phyloP scores from a whole-genome alignment of 192 early-diverging fungal species.

The Allomyces macrogynus region DNA sequence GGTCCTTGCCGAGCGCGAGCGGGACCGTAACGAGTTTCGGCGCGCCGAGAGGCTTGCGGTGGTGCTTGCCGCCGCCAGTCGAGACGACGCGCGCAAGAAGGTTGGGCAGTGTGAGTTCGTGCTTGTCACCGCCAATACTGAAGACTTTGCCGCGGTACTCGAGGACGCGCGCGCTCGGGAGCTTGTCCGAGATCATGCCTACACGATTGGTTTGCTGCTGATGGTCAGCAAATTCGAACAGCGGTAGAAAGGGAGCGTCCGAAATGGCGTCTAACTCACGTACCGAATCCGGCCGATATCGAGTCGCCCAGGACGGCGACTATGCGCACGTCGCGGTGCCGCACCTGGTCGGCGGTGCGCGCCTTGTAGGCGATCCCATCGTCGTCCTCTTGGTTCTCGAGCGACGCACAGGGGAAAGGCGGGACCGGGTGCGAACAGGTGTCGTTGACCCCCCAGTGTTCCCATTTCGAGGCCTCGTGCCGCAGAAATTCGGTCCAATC shows the following conservation, averaged over 20 bases:
- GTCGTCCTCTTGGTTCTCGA: background rate
- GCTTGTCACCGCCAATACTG: slow-evolving; percentile 22
- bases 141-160: slow-evolving; percentile 34
- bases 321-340: slow-evolving; percentile 22
- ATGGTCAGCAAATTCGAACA: no score
- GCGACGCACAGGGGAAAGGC: background rate
- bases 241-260: no score
- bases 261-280: no score
- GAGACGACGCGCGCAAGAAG: slow-evolving; percentile 23
- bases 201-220: no score
- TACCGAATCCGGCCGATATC: slow-evolving; percentile 32
- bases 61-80: slow-evolving; percentile 7
- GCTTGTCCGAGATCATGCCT: background rate
- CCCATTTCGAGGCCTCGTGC: no score
- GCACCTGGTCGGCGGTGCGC: background rate
- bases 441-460: background rate
- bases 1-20: slow-evolving; percentile 18
- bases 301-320: slow-evolving; percentile 28
- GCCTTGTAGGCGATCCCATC: background rate
- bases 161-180: slow-evolving; percentile 11
- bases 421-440: background rate
- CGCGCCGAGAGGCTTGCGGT: background rate
- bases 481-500: no score
- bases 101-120: slow-evolving; percentile 23
- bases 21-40: background rate